Evolutionary conservation across 208 protist genomes (phyloP).

Genomic region (Acanthamoeba healyi): DNA sequence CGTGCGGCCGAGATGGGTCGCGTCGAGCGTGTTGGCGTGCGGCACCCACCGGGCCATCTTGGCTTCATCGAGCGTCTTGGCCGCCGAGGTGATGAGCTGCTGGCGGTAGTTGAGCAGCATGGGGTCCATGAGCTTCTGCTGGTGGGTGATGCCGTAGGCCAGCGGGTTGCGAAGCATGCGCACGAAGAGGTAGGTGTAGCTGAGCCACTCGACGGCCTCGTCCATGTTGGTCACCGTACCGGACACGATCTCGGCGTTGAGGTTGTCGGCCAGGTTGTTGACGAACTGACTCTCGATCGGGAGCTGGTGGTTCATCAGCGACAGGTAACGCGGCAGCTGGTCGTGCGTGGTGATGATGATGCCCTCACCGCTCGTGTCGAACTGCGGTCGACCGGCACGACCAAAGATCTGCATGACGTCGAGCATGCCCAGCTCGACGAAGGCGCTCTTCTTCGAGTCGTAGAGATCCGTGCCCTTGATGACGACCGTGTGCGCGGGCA

Average conservation of each 20-base stretch:
- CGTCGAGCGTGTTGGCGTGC: slow-evolving; percentile 50
- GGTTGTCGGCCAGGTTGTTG: slow-evolving; percentile 95
- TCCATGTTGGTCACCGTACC: slow-evolving; percentile 97
- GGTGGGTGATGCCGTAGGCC: slow-evolving; percentile 93
- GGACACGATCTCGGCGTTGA: slow-evolving; percentile 98
- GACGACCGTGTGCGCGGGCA: slow-evolving; percentile 99
- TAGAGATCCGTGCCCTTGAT: slow-evolving; percentile 97
- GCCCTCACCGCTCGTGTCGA: slow-evolving; percentile 97
- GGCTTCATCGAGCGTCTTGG: slow-evolving; percentile 84
- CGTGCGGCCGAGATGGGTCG: slow-evolving; percentile 96
- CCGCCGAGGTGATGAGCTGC: slow-evolving; percentile 86
- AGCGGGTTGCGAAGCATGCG: slow-evolving; percentile 97
- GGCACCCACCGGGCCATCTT: slow-evolving; percentile 91
- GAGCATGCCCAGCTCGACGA: slow-evolving; percentile 98
- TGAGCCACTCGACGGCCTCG: slow-evolving; percentile 97
- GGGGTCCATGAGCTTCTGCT: slow-evolving; percentile 85
- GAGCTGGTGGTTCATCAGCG: slow-evolving; percentile 94
- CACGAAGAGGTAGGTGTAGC: slow-evolving; percentile 99
- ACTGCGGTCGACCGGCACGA: slow-evolving; percentile 99
- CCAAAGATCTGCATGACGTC: slow-evolving; percentile 99
- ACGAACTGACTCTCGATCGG: slow-evolving; percentile 97
- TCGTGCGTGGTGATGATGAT: slow-evolving; percentile 98
- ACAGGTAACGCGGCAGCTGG: slow-evolving; percentile 96
- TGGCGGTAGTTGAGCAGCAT: slow-evolving; percentile 76
- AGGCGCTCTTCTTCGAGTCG: slow-evolving; percentile 94